Percentiles rank a stretch among this genome's conserved stretches.
phyloP scores from a whole-genome alignment of 306 rosid species.

The Cicer cuneatum region DNA sequence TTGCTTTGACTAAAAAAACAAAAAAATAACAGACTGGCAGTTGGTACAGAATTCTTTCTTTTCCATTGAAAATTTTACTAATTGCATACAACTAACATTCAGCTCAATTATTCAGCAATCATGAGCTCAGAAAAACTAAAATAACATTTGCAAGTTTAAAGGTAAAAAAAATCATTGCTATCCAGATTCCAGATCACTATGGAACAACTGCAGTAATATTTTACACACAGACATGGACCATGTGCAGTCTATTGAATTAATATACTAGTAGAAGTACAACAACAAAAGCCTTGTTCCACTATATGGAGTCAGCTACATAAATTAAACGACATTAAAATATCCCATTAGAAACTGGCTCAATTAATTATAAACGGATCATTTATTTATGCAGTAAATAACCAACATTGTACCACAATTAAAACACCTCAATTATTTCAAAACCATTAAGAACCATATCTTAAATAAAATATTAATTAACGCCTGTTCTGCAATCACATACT shows the following conservation, averaged over 20 bases:
- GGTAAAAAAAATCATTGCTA: not conserved
- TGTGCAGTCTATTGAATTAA: not conserved
- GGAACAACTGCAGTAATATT: not conserved
- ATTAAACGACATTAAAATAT: not conserved
- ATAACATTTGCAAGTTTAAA: not conserved
- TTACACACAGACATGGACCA: not conserved
- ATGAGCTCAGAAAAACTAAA: not conserved
- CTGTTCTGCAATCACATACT: not conserved
- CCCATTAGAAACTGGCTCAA: not conserved
- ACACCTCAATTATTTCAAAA: constrained; percentile 36
- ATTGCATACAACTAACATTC: not conserved
- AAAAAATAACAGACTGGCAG: constrained; percentile 8
- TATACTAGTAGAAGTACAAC: not conserved
- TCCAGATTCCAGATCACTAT: constrained; percentile 9
- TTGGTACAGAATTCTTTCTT: not conserved
- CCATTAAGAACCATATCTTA: not conserved
- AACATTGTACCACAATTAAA: not conserved
- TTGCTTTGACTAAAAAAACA: not conserved
- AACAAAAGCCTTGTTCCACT: not conserved
- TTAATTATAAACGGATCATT: not conserved
- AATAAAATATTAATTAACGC: too few relatives aligned
- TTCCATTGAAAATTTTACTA: not conserved
- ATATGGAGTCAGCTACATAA: not conserved
- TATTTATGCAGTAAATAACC: not conserved
- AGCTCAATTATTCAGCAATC: constrained; percentile 2